These are phyloP conservation scores for Teunomyces atbi DNA, from an alignment of 805 yeast species.

Conservation along the genomic window DNA sequence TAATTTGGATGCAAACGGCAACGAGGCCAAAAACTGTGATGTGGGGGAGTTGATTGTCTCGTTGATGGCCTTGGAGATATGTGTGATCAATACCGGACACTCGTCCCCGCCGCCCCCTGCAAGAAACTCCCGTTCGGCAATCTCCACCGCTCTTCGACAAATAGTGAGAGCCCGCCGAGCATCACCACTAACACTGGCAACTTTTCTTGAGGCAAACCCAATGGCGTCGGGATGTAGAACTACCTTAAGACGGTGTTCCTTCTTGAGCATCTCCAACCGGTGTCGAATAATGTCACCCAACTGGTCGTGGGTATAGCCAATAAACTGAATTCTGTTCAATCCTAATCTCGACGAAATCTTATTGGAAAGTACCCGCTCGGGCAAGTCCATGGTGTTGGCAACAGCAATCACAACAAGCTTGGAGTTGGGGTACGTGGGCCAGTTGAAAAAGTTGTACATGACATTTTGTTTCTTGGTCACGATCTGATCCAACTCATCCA, in stretches of 20 bases:
- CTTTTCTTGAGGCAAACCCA: slow-evolving; percentile 88
- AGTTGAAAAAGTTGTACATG: slow-evolving; percentile 93
- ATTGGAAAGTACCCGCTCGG: slow-evolving; percentile 82
- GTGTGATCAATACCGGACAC: slow-evolving; percentile 62
- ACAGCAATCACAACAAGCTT: slow-evolving; percentile 86
- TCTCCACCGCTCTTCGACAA: slow-evolving; percentile 84
- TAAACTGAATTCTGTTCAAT: slow-evolving; percentile 77
- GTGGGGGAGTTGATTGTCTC: slow-evolving; percentile 78
- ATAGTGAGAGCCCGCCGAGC: slow-evolving; percentile 90
- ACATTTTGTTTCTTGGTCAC: slow-evolving; percentile 80
- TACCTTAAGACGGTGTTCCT: slow-evolving; percentile 40
- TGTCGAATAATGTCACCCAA: slow-evolving; percentile 70
- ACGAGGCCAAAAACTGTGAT: slow-evolving; percentile 51
- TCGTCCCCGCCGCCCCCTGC: slow-evolving; percentile 13
- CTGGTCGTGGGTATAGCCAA: slow-evolving; percentile 83
- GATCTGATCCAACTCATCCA: slow-evolving; percentile 93
- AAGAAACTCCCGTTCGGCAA: slow-evolving; percentile 68
- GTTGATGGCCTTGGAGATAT: slow-evolving; percentile 74
- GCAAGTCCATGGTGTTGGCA: slow-evolving; percentile 96
- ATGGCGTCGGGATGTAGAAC: slow-evolving; percentile 68
- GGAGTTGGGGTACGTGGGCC: slow-evolving; percentile 87
- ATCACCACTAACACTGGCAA: slow-evolving; percentile 96
- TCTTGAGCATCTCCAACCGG: slow-evolving; percentile 52
- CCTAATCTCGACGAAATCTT: slow-evolving; percentile 93
- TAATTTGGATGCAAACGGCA: slow-evolving; percentile 70